Evolutionary conservation across 345 rosid genomes (phyloP), one percentile per base, ranked within the genome.

Genomic region (Anastatica hierochuntica): DNA sequence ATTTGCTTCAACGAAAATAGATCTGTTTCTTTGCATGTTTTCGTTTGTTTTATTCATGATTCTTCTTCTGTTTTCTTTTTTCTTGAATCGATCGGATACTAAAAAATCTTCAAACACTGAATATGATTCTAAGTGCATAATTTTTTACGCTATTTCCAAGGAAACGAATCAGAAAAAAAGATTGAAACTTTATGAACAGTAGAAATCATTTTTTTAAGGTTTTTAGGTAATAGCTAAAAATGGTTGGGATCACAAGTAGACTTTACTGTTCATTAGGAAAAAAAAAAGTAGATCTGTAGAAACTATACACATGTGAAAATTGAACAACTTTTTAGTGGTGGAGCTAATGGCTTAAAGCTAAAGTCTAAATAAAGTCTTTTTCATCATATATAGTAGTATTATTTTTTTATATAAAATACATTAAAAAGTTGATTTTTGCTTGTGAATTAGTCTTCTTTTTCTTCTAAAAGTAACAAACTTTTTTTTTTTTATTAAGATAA

Each of bases 311-410:
- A 36, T 66, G 64, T 57, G 54, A 58, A 58, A 39, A 63, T 9
- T 43, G 24, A 50, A 38, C 20, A 12, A 33, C 50, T 40, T 51
- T 45, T n/a, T n/a, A n/a, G n/a, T n/a, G n/a, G n/a, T n/a, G n/a
- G 64, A 58, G 60, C 54, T 66, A 49, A 56, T 66, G n/a, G n/a
- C n/a, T n/a, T n/a, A n/a, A 49, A 56, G 46, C 33, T 53, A 51
- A n/a, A 40, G 60, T 53, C 5, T 26, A 21, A 11, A 39, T 50
- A 36, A 50, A 57, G 58, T 49, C 64, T n/a, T n/a, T n/a, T n/a
- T n/a, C n/a, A n/a, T n/a, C n/a, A n/a, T n/a, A n/a, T n/a, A n/a
- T n/a, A n/a, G n/a, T n/a, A n/a, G n/a, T n/a, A n/a, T n/a, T n/a
- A n/a, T n/a, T n/a, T n/a, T n/a, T n/a, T n/a, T n/a, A n/a, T n/a